phyloP scores from a whole-genome alignment of 768 basidiomycete genomes.

The Collybia sordida region DNA sequence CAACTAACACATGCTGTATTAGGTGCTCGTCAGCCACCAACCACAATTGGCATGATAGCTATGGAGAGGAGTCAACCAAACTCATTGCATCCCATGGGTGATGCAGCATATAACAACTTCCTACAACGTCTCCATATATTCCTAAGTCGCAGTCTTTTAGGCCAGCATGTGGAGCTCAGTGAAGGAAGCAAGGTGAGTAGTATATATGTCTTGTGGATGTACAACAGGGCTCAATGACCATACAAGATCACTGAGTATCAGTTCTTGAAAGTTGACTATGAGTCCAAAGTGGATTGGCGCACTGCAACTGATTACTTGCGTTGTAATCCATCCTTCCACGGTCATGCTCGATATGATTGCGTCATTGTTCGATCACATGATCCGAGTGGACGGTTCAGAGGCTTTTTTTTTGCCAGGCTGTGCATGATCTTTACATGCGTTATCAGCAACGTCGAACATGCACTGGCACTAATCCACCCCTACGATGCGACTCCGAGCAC shows the following conservation, averaged over 20 bases:
- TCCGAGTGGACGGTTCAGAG: too few relatives aligned
- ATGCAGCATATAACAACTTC: not conserved
- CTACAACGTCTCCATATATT: not conserved
- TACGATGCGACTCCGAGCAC: too few relatives aligned
- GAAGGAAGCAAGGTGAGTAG: not conserved
- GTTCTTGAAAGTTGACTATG: slow-evolving; percentile 24
- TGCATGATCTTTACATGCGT: too few relatives aligned
- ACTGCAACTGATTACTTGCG: slow-evolving; percentile 21
- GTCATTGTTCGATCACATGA: too few relatives aligned
- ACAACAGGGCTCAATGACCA: not conserved
- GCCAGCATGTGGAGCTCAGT: not conserved
- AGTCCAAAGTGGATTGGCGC: slow-evolving; percentile 24
- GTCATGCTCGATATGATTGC: slow-evolving; percentile 18
- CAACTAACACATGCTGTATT: too few relatives aligned
- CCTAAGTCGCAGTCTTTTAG: not conserved
- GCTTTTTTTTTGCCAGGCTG: too few relatives aligned
- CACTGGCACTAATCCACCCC: too few relatives aligned
- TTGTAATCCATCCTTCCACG: slow-evolving; percentile 26
- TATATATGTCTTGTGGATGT: not conserved
- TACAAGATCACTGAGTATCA: slow-evolving; percentile 18
- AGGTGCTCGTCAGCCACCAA: too few relatives aligned
- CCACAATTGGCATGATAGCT: not conserved
- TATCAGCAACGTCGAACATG: too few relatives aligned
- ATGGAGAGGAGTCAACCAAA: too few relatives aligned
- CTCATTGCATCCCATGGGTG: not conserved